Percentiles rank a stretch among this genome's conserved stretches.
phyloP scores from a whole-genome alignment of 1,284 basidiomycete genomes.

The Anthracocystis panici-leucophaei region DNA sequence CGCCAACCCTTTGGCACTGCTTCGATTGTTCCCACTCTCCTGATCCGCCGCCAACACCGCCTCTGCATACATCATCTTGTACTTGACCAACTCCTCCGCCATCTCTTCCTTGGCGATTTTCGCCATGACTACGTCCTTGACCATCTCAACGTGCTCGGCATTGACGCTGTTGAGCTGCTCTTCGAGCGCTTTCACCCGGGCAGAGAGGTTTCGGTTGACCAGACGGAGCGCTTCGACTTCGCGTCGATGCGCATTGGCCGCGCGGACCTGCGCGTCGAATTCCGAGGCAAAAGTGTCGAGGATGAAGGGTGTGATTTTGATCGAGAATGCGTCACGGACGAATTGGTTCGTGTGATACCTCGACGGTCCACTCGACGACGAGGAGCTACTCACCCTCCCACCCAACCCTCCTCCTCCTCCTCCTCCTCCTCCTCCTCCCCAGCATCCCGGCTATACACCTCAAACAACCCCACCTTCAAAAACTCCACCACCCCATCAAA shows the following conservation, averaged over 20 bases:
- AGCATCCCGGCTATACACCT: conserved; percentile 44
- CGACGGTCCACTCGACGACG: neutral
- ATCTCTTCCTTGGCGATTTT: conserved; percentile 69
- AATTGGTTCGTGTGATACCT: conserved; percentile 54
- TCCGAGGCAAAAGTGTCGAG: conserved; percentile 64
- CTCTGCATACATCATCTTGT: conserved; percentile 67
- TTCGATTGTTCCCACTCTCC: conserved; percentile 31
- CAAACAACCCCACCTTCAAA: conserved; percentile 61
- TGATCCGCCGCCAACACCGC: conserved; percentile 53
- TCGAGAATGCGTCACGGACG: conserved; percentile 62
- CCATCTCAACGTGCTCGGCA: conserved; percentile 66
- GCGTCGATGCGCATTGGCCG: conserved; percentile 60
- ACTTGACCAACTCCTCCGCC: conserved; percentile 65
- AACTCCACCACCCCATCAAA: conserved; percentile 64
- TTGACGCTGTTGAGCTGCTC: conserved; percentile 58
- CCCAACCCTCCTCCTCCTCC: neutral
- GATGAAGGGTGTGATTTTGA: conserved; percentile 62
- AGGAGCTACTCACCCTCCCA: neutral
- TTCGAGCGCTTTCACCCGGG: conserved; percentile 62
- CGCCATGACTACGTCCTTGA: conserved; percentile 64
- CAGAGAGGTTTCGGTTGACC: conserved; percentile 65
- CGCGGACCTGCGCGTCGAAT: conserved; percentile 63
- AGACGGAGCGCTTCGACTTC: conserved; percentile 65
- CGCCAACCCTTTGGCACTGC: conserved; percentile 16
- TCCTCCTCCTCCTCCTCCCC: neutral